Base-by-base conservation (phyloP, 192 early-diverging fungal species). In the Dissophora ornata region DNA sequence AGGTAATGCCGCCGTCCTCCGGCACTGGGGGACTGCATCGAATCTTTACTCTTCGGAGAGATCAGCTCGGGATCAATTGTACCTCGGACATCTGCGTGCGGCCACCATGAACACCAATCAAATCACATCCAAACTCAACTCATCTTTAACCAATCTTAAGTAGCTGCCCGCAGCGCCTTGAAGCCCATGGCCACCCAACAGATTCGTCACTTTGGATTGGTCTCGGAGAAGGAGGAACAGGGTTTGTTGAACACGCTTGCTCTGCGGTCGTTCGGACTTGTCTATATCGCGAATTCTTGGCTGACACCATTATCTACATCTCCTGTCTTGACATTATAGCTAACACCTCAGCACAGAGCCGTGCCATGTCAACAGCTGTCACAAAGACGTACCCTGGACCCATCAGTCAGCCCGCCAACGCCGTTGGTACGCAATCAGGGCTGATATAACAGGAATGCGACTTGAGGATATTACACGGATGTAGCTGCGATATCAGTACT, bases 321-420 rank as follows among this genome's bases (percentile, higher is more conserved):
- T n/a, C n/a, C n/a, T n/a, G n/a, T n/a, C n/a, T n/a, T n/a, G n/a
- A n/a, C n/a, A n/a, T n/a, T n/a, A n/a, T 70, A 70, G 68, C 50
- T 40, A 70, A 55, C 48, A 51, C 49, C 42, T 44, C 63, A 45
- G 63, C 19, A 57, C 73, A 77, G 53, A 77, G 18, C 46, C 63
- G 73, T 22, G 38, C 50, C 47, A 77, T 77, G 73, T 77, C 73
- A 67, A 67, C 73, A 51, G 73, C 73, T 26, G 53, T 77, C 46
- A 32, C 73, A 62, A 77, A 77, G 65, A 67, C 73, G 67, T 77
- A 77, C 65, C 73, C 73, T 41, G 73, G 73, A 62, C 73, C 73
- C 29, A 58, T 77, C 51, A 42, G 40, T 33, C 63, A 77, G 62
- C 73, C 73, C 32, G 29, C 73, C 45, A 77, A 77, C 59, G 73